Evolutionary conservation across 371 early-diverging fungal species (phyloP).

Genomic region (Syncephalastrum contaminatum): DNA sequence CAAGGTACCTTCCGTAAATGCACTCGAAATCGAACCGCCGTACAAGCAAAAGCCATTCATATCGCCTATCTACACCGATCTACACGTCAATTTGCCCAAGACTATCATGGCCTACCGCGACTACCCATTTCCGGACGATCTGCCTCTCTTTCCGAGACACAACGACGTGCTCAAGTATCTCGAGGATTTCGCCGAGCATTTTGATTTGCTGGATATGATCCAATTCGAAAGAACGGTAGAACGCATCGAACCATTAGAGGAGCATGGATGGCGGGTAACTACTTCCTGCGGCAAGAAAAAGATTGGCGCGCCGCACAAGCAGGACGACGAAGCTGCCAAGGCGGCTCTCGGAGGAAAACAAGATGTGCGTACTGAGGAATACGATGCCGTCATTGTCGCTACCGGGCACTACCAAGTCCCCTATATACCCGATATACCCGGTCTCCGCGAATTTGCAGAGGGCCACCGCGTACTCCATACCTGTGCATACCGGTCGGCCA

Average conservation of each 20-base stretch:
- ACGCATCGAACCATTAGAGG: conserved; percentile 18
- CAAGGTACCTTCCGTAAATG: conserved; percentile 30
- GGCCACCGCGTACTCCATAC: conserved; percentile 44
- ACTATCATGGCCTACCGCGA: conserved; percentile 59
- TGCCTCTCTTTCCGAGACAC: conserved; percentile 46
- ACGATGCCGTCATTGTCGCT: conserved; percentile 61
- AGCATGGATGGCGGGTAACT: conserved; percentile 21
- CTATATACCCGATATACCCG: conserved; percentile 53
- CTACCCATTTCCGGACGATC: conserved; percentile 35
- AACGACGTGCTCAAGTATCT: conserved; percentile 49
- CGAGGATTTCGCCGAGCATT: conserved; percentile 24
- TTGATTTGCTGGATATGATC: conserved; percentile 29
- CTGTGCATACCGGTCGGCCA: conserved; percentile 53
- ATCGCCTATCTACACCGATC: conserved; percentile 55
- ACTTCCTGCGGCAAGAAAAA: neutral
- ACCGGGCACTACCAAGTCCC: conserved; percentile 61
- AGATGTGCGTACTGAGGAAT: conserved; percentile 18
- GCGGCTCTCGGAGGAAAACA: conserved; percentile 1
- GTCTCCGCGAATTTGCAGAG: conserved; percentile 23
- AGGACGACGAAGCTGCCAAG: neutral
- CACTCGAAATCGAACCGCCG: conserved; percentile 34
- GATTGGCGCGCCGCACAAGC: conserved; percentile 7
- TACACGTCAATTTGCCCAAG: conserved; percentile 62
- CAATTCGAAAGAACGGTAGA: conserved; percentile 48
- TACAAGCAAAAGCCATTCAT: conserved; percentile 8